phyloP scores from a whole-genome alignment of 352 stramenopile species.

The Nothophytophthora sp. region DNA sequence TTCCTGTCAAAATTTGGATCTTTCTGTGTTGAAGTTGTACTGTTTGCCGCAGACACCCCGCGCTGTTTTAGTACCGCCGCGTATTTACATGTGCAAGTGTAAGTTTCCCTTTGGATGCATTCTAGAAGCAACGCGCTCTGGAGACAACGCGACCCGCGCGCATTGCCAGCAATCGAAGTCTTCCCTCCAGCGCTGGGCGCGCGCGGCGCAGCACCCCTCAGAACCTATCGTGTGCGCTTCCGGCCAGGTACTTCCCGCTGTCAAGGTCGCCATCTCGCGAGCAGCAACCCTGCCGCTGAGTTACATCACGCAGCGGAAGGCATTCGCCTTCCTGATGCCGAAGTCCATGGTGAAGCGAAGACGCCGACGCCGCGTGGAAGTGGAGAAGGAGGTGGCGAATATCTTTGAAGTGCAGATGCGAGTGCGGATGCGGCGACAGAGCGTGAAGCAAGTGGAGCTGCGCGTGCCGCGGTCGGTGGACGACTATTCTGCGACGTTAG shows the following conservation, averaged over 20 bases:
- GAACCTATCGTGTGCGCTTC: no score
- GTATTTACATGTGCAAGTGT: no score
- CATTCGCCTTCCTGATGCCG: conserved; percentile 32
- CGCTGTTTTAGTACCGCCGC: no score
- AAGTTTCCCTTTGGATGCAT: no score
- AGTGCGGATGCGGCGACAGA: conserved; percentile 26
- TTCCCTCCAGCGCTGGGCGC: conserved; percentile 8
- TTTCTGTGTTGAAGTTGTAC: no score
- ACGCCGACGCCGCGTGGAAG: conserved; percentile 11
- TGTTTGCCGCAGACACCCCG: no score
- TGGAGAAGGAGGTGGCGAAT: conserved; percentile 14
- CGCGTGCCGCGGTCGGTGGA: conserved; percentile 3
- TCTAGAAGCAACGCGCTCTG: no score
- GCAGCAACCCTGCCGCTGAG: conserved; percentile 21
- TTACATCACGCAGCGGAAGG: conserved; percentile 27
- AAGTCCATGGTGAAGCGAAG: conserved; percentile 18
- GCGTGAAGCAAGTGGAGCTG: conserved; percentile 18
- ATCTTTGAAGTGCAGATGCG: conserved; percentile 36
- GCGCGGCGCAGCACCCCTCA: background rate
- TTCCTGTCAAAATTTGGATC: no score
- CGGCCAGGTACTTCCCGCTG: background rate
- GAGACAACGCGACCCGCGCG: conserved; percentile 3
- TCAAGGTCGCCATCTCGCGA: background rate
- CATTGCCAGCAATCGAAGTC: conserved; percentile 11
- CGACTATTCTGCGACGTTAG: conserved; percentile 21